Conservation (phyloP, 2,329 filamentous ascomycete species). For the Metarhizium brunneum region DNA sequence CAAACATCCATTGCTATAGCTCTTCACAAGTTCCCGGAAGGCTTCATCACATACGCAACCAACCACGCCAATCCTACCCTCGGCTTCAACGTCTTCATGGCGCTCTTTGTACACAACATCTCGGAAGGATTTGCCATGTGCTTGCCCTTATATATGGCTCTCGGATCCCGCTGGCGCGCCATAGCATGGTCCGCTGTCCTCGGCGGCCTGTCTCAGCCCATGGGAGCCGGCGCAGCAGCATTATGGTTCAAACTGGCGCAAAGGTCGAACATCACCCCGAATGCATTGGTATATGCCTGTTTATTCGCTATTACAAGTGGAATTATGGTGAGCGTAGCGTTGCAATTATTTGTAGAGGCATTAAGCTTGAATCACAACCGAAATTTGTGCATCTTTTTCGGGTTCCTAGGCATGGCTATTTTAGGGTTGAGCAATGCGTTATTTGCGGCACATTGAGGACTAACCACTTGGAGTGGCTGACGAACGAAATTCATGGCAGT, state of each 20-base stretch:
- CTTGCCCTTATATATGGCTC: constrained; percentile 82
- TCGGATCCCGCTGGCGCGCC: constrained; percentile 69
- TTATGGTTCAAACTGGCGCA: constrained; percentile 72
- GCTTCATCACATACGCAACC: constrained; percentile 86
- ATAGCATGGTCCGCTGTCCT: constrained; percentile 78
- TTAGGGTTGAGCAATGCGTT: constrained; percentile 79
- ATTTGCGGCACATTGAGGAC: constrained; percentile 45
- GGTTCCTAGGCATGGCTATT: constrained; percentile 78
- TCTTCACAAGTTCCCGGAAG: constrained; percentile 87
- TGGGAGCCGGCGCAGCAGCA: constrained; percentile 76
- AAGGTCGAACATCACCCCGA: constrained; percentile 37
- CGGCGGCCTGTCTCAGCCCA: constrained; percentile 77
- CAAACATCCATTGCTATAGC: constrained; percentile 94
- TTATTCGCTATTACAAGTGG: constrained; percentile 87
- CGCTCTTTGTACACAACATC: constrained; percentile 96
- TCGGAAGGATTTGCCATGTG: constrained; percentile 94
- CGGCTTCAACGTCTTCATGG: constrained; percentile 87
- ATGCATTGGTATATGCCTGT: constrained; percentile 57
- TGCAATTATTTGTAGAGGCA: constrained; percentile 83
- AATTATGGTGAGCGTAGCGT: constrained; percentile 88
- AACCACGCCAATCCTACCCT: constrained; percentile 90
- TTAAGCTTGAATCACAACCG: constrained; percentile 73
- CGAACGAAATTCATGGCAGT: not conserved
- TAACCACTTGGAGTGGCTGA: not conserved
- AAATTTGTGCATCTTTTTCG: constrained; percentile 69